Conservation (phyloP, 331 rosid genomes). For the Telfairia occidentalis region DNA sequence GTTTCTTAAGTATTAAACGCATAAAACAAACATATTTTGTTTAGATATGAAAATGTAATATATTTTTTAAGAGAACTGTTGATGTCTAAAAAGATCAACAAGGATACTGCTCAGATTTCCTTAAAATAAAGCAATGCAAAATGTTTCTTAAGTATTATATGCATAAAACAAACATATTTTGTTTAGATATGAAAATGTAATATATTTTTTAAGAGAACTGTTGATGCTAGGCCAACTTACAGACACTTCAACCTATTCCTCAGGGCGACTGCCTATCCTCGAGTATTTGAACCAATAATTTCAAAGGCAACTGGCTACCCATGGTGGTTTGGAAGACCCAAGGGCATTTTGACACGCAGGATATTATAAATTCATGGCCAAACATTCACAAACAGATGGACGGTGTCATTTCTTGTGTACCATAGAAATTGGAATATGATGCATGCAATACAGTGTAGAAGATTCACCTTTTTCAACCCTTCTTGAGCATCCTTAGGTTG, state of each 20-base stretch:
- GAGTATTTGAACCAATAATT: background rate
- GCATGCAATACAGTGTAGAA: background rate
- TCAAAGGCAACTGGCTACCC: background rate
- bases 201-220: background rate
- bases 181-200: background rate
- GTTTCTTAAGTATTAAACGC: background rate
- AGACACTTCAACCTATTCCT: background rate
- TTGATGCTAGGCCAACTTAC: background rate
- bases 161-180: background rate
- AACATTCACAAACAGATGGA: background rate
- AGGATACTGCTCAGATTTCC: background rate
- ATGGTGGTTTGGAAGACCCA: background rate
- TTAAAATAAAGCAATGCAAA: background rate
- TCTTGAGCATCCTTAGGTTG: conserved; percentile 95
- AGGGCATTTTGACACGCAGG: background rate
- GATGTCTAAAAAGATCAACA: background rate
- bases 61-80: background rate
- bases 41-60: background rate
- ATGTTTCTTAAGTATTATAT: background rate
- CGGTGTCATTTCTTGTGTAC: background rate
- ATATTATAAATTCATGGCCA: background rate
- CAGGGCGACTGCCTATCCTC: background rate
- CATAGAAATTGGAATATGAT: background rate
- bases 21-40: background rate
- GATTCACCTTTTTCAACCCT: conserved; percentile 77